A percentile compares a stretch with the other conserved stretches of the same genome.
These are phyloP conservation scores for Eucalyptus lansdowneana DNA, from an alignment of 345 rosid genomes.

Conservation along the genomic window DNA sequence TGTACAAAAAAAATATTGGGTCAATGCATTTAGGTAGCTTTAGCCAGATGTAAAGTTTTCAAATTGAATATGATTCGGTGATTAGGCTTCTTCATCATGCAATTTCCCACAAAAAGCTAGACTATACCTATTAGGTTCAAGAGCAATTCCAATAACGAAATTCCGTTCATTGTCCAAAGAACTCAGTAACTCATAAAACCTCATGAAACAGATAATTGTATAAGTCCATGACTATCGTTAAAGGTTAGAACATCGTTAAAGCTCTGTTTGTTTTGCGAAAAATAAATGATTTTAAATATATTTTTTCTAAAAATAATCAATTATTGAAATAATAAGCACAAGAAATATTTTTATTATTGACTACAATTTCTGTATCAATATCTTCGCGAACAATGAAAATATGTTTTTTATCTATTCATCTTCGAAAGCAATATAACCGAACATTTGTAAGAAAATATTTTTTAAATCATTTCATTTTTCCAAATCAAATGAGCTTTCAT, in stretches of 20 bases:
- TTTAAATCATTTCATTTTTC: no score
- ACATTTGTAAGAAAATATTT: no score
- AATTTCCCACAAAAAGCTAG: neutral
- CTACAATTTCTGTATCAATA: neutral
- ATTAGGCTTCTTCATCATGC: neutral
- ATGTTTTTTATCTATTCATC: no score
- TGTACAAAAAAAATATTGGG: neutral
- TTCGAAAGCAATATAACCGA: neutral
- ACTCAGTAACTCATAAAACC: neutral
- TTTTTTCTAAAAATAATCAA: neutral
- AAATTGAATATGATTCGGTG: neutral
- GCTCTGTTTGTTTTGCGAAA: no score
- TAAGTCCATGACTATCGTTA: neutral
- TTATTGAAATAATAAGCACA: no score
- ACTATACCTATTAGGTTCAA: neutral
- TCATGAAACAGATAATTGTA: neutral
- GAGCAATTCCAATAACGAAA: neutral
- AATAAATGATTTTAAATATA: no score
- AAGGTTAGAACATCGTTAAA: neutral
- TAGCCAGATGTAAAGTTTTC: neutral
- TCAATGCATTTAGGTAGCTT: neutral
- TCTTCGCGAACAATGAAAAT: neutral
- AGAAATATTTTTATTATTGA: no score
- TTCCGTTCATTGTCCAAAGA: neutral
- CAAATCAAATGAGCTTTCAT: neutral